Conservation (phyloP, 106 monocot genomes). For the Acorus calamus region DNA sequence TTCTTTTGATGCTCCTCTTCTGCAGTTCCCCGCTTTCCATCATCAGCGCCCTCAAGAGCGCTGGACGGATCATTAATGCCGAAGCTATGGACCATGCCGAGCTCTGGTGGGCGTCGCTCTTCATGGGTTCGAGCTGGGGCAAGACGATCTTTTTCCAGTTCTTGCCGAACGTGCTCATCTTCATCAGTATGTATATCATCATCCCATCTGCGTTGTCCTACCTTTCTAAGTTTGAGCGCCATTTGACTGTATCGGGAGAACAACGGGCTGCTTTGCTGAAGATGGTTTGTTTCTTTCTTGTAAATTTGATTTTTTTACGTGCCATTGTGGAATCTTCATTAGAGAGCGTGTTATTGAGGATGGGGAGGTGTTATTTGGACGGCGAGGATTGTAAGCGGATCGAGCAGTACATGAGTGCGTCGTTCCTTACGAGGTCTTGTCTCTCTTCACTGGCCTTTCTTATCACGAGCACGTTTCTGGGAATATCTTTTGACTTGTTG, state of each 20-base stretch:
- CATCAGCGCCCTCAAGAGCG: conserved; percentile 78
- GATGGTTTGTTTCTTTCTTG: conserved; percentile 96
- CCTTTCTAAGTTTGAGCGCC: conserved; percentile 88
- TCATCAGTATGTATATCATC: conserved; percentile 92
- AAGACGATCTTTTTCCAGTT: conserved; percentile 70
- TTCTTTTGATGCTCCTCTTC: conserved; percentile 80
- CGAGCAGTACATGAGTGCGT: conserved; percentile 85
- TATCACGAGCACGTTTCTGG: conserved; percentile 83
- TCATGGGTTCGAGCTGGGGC: conserved; percentile 78
- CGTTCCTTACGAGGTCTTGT: conserved; percentile 81
- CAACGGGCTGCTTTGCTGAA: conserved; percentile 91
- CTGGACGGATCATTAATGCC: conserved; percentile 85
- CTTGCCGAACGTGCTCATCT: conserved; percentile 87
- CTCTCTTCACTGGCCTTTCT: conserved; percentile 89
- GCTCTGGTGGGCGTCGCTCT: conserved; percentile 74
- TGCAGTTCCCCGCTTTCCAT: conserved; percentile 84
- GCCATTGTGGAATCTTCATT: conserved; percentile 84
- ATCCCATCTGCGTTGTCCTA: conserved; percentile 85
- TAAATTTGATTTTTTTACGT: conserved; percentile 87
- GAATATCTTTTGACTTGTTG: conserved; percentile 92
- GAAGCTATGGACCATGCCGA: conserved; percentile 86
- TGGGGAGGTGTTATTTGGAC: conserved; percentile 91
- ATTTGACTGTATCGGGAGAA: conserved; percentile 90
- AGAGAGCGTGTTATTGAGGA: conserved; percentile 72
- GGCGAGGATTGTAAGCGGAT: conserved; percentile 80